Evolutionary conservation across 306 rosid genomes (phyloP), one percentile per base, ranked within the genome.

Genomic region (Prunus mira): DNA sequence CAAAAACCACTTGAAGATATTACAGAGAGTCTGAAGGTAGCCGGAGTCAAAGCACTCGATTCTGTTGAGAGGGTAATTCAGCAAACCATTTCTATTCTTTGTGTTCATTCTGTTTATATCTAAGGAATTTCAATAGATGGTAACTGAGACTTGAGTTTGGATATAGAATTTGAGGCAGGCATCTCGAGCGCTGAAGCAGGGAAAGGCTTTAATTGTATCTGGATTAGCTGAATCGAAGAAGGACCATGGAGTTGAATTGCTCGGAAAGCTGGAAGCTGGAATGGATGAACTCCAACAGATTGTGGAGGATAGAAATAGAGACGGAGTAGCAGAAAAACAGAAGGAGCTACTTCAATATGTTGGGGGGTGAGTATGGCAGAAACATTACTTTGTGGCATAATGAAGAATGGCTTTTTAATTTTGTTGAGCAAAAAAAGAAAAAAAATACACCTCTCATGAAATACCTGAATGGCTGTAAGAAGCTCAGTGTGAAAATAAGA

Each of bases 1-100:
- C 97, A 95, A 78, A 95, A 92, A 64, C 97, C 97, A 18, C 97
- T 95, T 47, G 99, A 95, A 87, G 99, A 95, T 84, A 90, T 92
- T 69, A 88, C 97, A 10, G 97, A 95, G 9, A 89, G 97, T 81
- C 97, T 95, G 71, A 92, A 95, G 83, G 56, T 92, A 69, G 80
- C 97, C 28, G 99, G 99, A 82, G 87, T 81, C 82, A 92, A 79
- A 71, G 99, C 99, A 63, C 96, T 92, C 46, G 99, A 95, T 78
- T 92, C 97, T 1, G 92, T 88, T 52, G 97, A 90, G 83, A 89
- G 99, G 84, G 99, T 95, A 89, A 86, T 86, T 51, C 81, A 63
- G 60, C 72, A 71, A 67, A 64, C 67, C 25, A 25, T 13, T 22
- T 57, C 38, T 15, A 47, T 30, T 69, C 18, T 63, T 45, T 77